Base-by-base conservation (phyloP, 2,329 filamentous ascomycete genomes). In the Albophoma yamanashiensis region DNA sequence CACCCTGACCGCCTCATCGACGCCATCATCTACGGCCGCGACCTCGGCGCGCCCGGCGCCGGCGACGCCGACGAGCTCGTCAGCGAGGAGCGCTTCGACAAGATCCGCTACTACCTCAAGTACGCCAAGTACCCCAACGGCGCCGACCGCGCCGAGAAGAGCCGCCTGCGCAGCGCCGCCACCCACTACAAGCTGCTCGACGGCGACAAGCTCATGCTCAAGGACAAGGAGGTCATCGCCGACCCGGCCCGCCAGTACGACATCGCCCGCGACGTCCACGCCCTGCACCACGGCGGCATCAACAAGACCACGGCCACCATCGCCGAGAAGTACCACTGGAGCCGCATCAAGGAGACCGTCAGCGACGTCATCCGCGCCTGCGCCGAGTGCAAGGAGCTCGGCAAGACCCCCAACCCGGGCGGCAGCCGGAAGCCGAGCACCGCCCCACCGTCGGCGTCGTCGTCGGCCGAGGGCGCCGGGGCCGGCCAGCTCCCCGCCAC, bases 251-350 rank as follows among this genome's bases (percentile, higher is more conserved):
- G 86, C 65, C 94, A 99, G 77, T 95, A 95, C 73, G 90, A 94
- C 62, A 94, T 97, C 67, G 91, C 92, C 15, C 82, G 89, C 55
- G 79, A 82, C 61, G 82, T 92, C 43, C 94, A 99, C 74, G 79
- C 85, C 60, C 74, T 77, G 60, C 82, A 87, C 50, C 94, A 99
- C 70, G 91, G 89, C 8, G 94, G 94, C 58, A 97, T 97, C 79
- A 99, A 99, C 79, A 97, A 97, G 78, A 97, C 93, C 0, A 97
- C 93, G 1, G 92, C 93, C 25, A 89, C 87, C 25, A 96, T 99
- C 68, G 91, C 93, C 14, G 91, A 97, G 71, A 89, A 88, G 69
- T 97, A 93, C 71, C 94, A 97, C 75, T 99, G 94, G 94, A 92
- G 95, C 56, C 85, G 93, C 62, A 97, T 97, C 77, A 99, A 97